Evolutionary conservation across 192 early-diverging fungal species (phyloP).

Genomic region (Umbelopsis ramanniana): DNA sequence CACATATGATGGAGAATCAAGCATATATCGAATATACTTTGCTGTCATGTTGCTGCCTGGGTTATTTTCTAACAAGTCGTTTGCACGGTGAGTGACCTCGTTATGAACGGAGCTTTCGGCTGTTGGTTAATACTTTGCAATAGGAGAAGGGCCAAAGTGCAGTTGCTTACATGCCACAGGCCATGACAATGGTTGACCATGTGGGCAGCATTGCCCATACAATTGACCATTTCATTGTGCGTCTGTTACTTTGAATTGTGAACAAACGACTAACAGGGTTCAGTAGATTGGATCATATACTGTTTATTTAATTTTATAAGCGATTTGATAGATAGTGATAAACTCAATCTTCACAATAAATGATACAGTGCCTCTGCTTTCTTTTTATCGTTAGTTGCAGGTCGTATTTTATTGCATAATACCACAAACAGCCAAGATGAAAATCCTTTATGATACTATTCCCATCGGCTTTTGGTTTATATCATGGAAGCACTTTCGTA

Average conservation of each 20-base stretch:
- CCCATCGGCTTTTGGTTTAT: no score
- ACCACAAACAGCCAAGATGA: no score
- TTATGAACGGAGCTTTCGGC: constrained; percentile 30
- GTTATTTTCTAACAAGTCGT: background rate
- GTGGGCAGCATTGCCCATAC: background rate
- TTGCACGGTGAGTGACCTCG: constrained; percentile 29
- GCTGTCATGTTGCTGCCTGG: background rate
- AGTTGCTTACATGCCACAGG: constrained; percentile 35
- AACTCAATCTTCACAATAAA: no score
- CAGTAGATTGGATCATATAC: no score
- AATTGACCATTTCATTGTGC: background rate
- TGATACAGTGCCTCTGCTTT: no score
- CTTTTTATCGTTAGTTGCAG: no score
- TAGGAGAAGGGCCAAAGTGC: background rate
- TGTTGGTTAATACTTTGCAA: background rate
- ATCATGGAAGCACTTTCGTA: no score
- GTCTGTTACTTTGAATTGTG: background rate
- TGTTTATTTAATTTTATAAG: no score
- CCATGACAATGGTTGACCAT: background rate
- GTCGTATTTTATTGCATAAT: no score
- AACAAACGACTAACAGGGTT: background rate
- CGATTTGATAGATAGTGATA: no score
- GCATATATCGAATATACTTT: constrained; percentile 23
- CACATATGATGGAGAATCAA: constrained; percentile 23
- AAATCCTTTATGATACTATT: no score